These are phyloP conservation scores for Claviceps sp. DNA, from an alignment of 2,329 filamentous ascomycete species.

Conservation along the genomic window DNA sequence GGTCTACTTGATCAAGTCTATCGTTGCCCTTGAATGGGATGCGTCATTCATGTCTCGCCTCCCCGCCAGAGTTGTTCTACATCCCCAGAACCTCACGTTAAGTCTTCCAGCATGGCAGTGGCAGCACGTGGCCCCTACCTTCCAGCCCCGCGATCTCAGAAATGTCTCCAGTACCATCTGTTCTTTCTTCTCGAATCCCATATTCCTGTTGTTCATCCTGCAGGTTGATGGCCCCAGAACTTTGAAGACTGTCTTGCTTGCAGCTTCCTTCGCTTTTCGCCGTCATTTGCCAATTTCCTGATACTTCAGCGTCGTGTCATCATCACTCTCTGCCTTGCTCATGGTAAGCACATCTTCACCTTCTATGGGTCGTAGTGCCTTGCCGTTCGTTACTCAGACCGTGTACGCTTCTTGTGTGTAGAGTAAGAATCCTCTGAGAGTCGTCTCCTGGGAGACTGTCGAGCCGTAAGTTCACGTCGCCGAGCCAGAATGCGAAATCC, in stretches of 20 bases:
- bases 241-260: slow-evolving; percentile 40
- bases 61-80: no score
- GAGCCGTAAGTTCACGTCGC: slow-evolving; percentile 87
- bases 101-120: background rate
- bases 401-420: slow-evolving; percentile 73
- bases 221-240: slow-evolving; percentile 49
- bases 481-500: slow-evolving; percentile 92
- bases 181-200: slow-evolving; percentile 48
- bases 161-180: slow-evolving; percentile 59
- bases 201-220: slow-evolving; percentile 41
- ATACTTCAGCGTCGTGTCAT: slow-evolving; percentile 25
- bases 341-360: slow-evolving; percentile 39
- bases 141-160: slow-evolving; percentile 18
- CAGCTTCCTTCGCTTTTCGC: no score
- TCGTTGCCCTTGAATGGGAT: background rate
- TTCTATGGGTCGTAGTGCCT: slow-evolving; percentile 20
- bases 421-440: slow-evolving; percentile 67
- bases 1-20: no score
- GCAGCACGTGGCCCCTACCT: slow-evolving; percentile 14
- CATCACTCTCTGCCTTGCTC: slow-evolving; percentile 30
- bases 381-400: slow-evolving; percentile 31
- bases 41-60: background rate
- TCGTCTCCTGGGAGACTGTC: slow-evolving; percentile 82
- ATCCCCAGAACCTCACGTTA: background rate
- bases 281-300: slow-evolving; percentile 16